phyloP scores from a whole-genome alignment of 495 filamentous ascomycete genomes.

The Bathelium albidoporum region DNA sequence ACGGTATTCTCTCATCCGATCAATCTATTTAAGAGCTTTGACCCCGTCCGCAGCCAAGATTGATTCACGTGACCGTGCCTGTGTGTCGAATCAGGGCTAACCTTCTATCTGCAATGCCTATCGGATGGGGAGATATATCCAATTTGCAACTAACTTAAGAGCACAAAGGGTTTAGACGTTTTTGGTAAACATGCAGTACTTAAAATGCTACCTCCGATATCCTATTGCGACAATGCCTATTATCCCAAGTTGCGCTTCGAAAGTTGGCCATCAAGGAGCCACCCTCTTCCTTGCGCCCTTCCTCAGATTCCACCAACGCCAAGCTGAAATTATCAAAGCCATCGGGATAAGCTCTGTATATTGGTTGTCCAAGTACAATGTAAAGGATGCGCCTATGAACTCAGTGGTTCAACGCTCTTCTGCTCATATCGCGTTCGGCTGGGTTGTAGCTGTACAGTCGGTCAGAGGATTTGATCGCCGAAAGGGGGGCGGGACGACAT shows the following conservation, averaged over 20 bases:
- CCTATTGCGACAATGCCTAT: no score
- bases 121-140: no score
- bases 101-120: no score
- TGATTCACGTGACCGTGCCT: background rate
- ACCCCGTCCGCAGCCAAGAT: background rate
- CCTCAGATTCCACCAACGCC: background rate
- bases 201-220: no score
- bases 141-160: no score
- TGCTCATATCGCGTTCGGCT: slow-evolving; percentile 18
- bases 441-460: slow-evolving; percentile 16
- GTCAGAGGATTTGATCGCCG: background rate
- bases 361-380: no score
- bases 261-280: background rate
- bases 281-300: background rate
- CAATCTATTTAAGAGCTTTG: slow-evolving; percentile 1
- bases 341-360: background rate
- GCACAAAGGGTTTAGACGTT: no score
- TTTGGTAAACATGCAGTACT: no score
- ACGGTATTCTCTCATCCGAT: no score
- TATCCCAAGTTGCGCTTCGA: background rate
- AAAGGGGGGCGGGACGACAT: slow-evolving; percentile 11
- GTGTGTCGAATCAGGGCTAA: no score
- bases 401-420: background rate
- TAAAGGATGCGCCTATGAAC: background rate
- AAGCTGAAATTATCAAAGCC: background rate